Evolutionary conservation across 1,284 basidiomycete species (phyloP), one percentile per base, ranked within the genome.

Genomic region (Kwoniella shivajii): DNA sequence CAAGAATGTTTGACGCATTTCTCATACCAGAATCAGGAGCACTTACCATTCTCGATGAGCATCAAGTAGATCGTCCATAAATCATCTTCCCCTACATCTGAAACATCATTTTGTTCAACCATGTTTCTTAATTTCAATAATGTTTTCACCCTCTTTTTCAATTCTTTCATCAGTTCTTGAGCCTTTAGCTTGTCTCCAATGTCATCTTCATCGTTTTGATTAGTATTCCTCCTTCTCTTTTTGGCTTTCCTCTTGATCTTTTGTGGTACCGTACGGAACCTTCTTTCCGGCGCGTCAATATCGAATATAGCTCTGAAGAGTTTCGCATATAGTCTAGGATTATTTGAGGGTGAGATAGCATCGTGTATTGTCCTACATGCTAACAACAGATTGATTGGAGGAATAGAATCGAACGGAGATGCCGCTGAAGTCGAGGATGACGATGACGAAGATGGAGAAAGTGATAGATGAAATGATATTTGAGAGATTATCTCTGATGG

Each of bases 261-360:
- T 54, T 27, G 33, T 16, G 48, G 26, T 18, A 11, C 41, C 22
- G 27, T 16, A 9, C 51, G 29, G 30, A 86, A 80, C 24, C 89
- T 81, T 16, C 89, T 81, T 52, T 78, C 69, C 1, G 82, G 80
- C 1, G 87, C 83, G 6, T 76, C 78, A 9, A 67, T 60, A 72
- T 90, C 88, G 76, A 90, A 90, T 63, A 81, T 82, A 62, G 74
- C 61, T 18, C 79, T 78, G 72, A 86, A 90, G 29, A 90, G 80
- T 38, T 78, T 69, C 0, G 85, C 81, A 66, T 85, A 86, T 50
- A 91, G 80, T 18, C 80, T 69, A 7, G 81, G 82, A 66, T 87
- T 86, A n/a, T 75, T 64, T 7, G 59, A 44, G 3, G 71, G 69
- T 1, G 64, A 52, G 57, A 89, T 80, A 1, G 72, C 52, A 36